Evolutionary conservation across 2,329 filamentous ascomycete genomes (phyloP), one percentile per base, ranked within the genome.

Genomic region (Thielaviopsis musarum): DNA sequence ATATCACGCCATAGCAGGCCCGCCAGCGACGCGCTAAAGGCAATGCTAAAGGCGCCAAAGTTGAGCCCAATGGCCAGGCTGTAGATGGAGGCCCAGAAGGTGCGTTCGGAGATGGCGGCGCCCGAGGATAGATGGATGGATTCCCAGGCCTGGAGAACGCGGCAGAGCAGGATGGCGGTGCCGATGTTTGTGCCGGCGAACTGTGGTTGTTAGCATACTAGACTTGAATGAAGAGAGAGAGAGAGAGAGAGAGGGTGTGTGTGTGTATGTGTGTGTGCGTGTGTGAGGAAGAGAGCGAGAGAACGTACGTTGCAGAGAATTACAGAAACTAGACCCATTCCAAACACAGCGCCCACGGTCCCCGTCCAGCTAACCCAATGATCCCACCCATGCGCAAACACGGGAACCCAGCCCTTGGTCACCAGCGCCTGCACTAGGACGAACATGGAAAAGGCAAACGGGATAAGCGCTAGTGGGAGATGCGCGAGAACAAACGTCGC

Each of bases 151-250:
- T 88, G 85, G 12, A 88, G 79, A 6, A 88, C 77, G 2, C 85
- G 81, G 9, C 79, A 87, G 1, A 88, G 74, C 0, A 88, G 77
- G 65, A 89, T 88, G 0, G 85, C 84, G 0, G 85, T 87, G 38
- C 85, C 85, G 57, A 88, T 88, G 64, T 88, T 88, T 1, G 85
- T 88, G 19, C 85, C 85, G 0, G 85, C 83, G 64, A 88, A 88
- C 83, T 88, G 62, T 10, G 5, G 28, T 28, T 28, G 19, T 54
- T 22, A 54, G 15, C 15, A 10, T 15, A 17, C 30, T 10, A 34
- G 6, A 34, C 10, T 34, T 34, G 10, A 7, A 34, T 3, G 10
- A 7, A 34, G 30, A 34, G 30, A 34, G 30, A 34, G 30, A 10
- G 9, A 34, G 30, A 34, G 9, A 28, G 7, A 28, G 26, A n/a